A percentile compares a stretch with the other conserved stretches of the same genome.
phyloP scores from a whole-genome alignment of 2,329 filamentous ascomycete species.

The Taxawa tesnikishii region DNA sequence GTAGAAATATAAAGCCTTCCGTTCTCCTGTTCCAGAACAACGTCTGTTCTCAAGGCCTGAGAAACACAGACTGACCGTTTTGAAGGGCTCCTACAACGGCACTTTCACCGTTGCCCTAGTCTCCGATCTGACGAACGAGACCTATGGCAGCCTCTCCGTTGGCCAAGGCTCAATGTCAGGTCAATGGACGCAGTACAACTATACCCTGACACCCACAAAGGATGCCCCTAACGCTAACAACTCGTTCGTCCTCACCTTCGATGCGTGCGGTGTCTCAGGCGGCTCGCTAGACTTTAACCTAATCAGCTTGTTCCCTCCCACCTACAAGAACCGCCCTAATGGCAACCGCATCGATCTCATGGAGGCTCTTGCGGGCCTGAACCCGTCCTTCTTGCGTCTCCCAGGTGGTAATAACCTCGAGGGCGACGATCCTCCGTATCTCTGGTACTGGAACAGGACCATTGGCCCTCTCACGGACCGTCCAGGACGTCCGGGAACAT shows the following conservation, averaged over 20 bases:
- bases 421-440: conserved; percentile 27
- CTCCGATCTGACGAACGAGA: conserved; percentile 9
- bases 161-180: conserved; percentile 1
- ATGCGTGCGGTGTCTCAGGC: conserved; percentile 27
- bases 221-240: conserved; percentile 15
- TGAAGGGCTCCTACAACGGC: conserved; percentile 18
- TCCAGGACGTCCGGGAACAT: conserved; percentile 42
- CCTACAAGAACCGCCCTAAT: conserved; percentile 44
- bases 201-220: conserved; percentile 15
- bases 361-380: conserved; percentile 38
- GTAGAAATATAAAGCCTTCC: too few relatives aligned
- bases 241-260: conserved; percentile 43
- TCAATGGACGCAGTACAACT: conserved; percentile 14
- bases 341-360: conserved; percentile 46
- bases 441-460: conserved; percentile 39
- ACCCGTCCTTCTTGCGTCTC: conserved; percentile 47
- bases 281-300: conserved; percentile 44
- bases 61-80: too few relatives aligned
- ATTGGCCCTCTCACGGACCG: conserved; percentile 41
- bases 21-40: too few relatives aligned
- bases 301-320: conserved; percentile 48
- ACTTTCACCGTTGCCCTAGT: conserved; percentile 14
- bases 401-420: conserved; percentile 49
- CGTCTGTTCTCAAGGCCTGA: too few relatives aligned
- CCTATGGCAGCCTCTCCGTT: conserved; percentile 6